phyloP scores from a whole-genome alignment of 1,284 basidiomycete genomes.

The Tilletia setariae region DNA sequence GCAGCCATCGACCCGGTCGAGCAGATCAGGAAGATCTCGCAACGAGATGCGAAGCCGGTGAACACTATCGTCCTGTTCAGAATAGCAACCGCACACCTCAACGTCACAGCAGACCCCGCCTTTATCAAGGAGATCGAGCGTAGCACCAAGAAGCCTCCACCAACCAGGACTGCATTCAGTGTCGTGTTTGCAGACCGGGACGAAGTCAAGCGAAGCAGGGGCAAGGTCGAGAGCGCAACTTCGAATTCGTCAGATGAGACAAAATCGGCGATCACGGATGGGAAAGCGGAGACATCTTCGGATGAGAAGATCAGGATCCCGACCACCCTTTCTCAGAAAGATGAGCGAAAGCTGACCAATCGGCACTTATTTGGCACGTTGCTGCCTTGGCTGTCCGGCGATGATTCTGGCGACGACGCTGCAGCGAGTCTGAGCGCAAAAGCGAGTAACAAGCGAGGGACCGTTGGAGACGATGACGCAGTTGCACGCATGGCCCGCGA shows the following conservation, averaged over 20 bases:
- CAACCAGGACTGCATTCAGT: constrained; percentile 71
- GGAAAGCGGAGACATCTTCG: neutral
- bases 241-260: too few species aligned
- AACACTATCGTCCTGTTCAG: constrained; percentile 69
- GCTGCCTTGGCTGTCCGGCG: constrained; percentile 3
- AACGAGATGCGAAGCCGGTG: neutral
- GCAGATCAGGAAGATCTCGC: constrained; percentile 38
- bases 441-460: constrained; percentile 47
- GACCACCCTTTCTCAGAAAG: neutral
- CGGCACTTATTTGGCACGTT: constrained; percentile 56
- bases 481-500: constrained; percentile 44
- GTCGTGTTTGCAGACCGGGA: constrained; percentile 89
- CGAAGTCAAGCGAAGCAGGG: constrained; percentile 60
- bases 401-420: constrained; percentile 29
- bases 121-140: constrained; percentile 76
- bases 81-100: constrained; percentile 77
- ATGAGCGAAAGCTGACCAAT: constrained; percentile 13
- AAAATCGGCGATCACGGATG: constrained; percentile 33
- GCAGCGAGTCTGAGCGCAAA: constrained; percentile 58
- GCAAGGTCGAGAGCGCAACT: constrained; percentile 59
- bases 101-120: constrained; percentile 70
- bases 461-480: constrained; percentile 21
- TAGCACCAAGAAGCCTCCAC: constrained; percentile 93
- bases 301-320: neutral
- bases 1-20: constrained; percentile 20